These are phyloP conservation scores for Rhizophagus clarus DNA, from an alignment of 192 early-diverging fungal genomes.

Conservation along the genomic window DNA sequence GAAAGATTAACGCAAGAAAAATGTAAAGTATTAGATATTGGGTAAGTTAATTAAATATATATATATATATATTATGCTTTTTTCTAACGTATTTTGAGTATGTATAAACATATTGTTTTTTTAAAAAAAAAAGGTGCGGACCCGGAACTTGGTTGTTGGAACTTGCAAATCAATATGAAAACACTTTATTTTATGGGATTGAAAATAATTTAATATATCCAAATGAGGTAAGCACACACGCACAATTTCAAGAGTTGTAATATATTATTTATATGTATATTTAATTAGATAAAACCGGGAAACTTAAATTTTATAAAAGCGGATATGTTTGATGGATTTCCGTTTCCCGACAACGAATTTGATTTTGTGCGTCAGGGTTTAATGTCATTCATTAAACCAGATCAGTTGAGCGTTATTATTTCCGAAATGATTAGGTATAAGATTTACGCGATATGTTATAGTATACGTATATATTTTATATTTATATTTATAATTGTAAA, in stretches of 20 bases:
- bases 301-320: neutral
- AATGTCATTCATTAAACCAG: neutral
- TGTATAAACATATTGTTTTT: neutral
- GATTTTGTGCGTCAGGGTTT: neutral
- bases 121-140: neutral
- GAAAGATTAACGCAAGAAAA: no score
- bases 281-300: neutral
- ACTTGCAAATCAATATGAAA: neutral
- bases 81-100: neutral
- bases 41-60: no score
- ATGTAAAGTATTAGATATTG: neutral
- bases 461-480: no score
- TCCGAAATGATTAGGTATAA: neutral
- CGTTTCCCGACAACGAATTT: neutral
- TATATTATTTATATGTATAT: neutral
- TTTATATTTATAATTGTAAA: no score
- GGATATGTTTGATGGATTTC: neutral
- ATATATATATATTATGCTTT: no score
- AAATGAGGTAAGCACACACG: no score
- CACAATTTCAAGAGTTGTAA: no score
- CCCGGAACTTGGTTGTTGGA: neutral
- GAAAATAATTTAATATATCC: no score
- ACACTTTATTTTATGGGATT: no score
- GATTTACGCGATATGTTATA: no score
- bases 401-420: neutral